A percentile compares a stretch with the other conserved stretches of the same genome.
Evolutionary conservation across 352 stramenopile genomes (phyloP).

Genomic region (Phytopythium cucurbitacearum): DNA sequence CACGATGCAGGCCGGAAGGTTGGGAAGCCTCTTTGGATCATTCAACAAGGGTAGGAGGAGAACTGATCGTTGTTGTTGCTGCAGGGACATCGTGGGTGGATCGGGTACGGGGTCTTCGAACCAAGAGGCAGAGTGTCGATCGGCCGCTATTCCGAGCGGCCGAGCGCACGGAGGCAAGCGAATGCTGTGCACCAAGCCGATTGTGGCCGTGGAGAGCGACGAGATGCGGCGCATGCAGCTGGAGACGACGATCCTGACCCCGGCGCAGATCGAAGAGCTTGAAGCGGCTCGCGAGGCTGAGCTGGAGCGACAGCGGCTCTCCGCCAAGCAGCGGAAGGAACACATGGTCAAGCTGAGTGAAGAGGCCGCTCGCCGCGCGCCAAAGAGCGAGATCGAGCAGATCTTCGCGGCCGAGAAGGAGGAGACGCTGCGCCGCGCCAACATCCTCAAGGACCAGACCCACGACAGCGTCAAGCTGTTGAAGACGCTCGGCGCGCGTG

Average conservation of each 20-base stretch:
- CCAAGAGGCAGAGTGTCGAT: conserved; percentile 15
- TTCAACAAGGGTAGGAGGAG: no score
- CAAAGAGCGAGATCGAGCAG: conserved; percentile 77
- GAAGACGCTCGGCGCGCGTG: conserved; percentile 88
- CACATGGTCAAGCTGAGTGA: conserved; percentile 72
- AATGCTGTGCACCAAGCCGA: conserved; percentile 1
- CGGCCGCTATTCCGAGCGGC: not conserved
- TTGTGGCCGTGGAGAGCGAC: conserved; percentile 29
- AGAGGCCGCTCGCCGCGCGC: conserved; percentile 50
- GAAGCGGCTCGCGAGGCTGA: conserved; percentile 51
- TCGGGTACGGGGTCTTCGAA: conserved; percentile 13
- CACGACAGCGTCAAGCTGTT: conserved; percentile 94
- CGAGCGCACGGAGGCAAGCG: conserved; percentile 7
- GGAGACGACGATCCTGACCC: conserved; percentile 60
- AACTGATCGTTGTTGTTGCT: not conserved
- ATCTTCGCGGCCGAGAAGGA: conserved; percentile 68
- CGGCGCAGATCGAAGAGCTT: conserved; percentile 46
- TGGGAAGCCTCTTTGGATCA: no score
- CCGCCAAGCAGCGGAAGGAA: conserved; percentile 72
- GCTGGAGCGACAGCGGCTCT: conserved; percentile 46
- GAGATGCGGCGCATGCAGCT: conserved; percentile 61
- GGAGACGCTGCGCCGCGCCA: conserved; percentile 47
- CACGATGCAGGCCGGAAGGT: conserved; percentile 59
- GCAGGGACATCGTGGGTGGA: conserved; percentile 40
- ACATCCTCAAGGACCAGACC: conserved; percentile 60